phyloP scores from a whole-genome alignment of 1,284 basidiomycete genomes.

The Ustilago loliicola region DNA sequence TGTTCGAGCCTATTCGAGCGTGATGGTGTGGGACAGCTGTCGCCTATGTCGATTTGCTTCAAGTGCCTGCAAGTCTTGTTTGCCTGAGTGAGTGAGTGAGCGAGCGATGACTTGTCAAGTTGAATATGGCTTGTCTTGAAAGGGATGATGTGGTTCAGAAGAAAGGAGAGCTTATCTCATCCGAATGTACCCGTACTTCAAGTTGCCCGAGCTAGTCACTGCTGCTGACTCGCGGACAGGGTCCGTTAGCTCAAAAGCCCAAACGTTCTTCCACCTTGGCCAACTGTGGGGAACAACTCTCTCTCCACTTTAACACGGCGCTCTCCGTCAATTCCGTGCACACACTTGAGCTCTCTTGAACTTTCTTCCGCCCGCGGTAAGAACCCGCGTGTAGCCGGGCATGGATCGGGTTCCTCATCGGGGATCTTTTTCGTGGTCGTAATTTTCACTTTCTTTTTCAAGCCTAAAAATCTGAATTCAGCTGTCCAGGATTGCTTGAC shows the following conservation, averaged over 20 bases:
- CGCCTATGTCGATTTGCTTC: neutral
- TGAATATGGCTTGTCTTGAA: no score
- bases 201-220: neutral
- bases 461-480: neutral
- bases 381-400: conserved; percentile 26
- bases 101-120: no score
- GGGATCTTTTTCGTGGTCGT: neutral
- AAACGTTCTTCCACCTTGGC: conserved; percentile 32
- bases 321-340: conserved; percentile 43
- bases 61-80: neutral
- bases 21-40: neutral
- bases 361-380: conserved; percentile 49
- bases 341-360: conserved; percentile 9
- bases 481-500: conserved; percentile 18
- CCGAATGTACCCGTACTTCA: conserved; percentile 13
- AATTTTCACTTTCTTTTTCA: neutral
- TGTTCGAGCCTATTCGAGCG: neutral
- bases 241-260: conserved; percentile 5
- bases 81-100: neutral
- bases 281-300: conserved; percentile 17
- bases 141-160: conserved; percentile 2
- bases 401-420: neutral
- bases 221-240: conserved; percentile 19
- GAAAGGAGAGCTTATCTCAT: neutral
- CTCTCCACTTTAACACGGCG: neutral